Base-by-base conservation (phyloP, 129 eudicot species). In the Flaveria robusta region DNA sequence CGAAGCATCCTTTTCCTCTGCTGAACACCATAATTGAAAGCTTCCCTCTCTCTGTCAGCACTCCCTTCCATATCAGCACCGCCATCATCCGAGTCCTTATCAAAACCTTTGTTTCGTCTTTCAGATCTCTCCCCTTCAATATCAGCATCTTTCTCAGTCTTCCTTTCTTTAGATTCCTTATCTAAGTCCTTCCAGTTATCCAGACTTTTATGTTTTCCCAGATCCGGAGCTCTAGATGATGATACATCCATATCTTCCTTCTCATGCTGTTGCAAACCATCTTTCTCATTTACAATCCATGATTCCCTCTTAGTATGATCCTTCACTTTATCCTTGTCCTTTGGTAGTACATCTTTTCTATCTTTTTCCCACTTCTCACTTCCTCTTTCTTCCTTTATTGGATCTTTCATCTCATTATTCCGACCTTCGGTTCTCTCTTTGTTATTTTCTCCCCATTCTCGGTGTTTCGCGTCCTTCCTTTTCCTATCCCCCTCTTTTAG, bases 1-100 rank as follows among this genome's bases (percentile, higher is more conserved):
- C 96, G 95, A 71, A 91, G 90, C 99, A 91, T 91, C 83, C 97
- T 87, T 81, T 91, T 91, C 52, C 95, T 81, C 75, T 95, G 99
- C 79, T 95, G 99, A 83, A 89, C 89, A 54, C 90, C 97, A 83
- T 85, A 83, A 79, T 68, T 84, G 27, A 91, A 91, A 47, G 23
- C 83, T 55, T 91, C 99, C 59, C 90, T 87, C 20, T 94, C 98
- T 60, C 81, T 83, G 46, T 86, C 97, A 7, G 83, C 71, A 56
- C 82, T 87, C 43, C 90, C 96, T 69, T 91, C 97, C 34, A 74
- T 87, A 64, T 91, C 91, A 47, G 80, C 73, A 68, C 85, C 84
- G 19, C 93, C 96, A 54, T 89, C 96, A 72, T 95, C 99, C 19
- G 89, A 71, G 51, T 89, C 99, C 78, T 93, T 93, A 59, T 93